These are phyloP conservation scores for Fusarium torreyae DNA, from an alignment of 2,329 filamentous ascomycete genomes.

Conservation along the genomic window DNA sequence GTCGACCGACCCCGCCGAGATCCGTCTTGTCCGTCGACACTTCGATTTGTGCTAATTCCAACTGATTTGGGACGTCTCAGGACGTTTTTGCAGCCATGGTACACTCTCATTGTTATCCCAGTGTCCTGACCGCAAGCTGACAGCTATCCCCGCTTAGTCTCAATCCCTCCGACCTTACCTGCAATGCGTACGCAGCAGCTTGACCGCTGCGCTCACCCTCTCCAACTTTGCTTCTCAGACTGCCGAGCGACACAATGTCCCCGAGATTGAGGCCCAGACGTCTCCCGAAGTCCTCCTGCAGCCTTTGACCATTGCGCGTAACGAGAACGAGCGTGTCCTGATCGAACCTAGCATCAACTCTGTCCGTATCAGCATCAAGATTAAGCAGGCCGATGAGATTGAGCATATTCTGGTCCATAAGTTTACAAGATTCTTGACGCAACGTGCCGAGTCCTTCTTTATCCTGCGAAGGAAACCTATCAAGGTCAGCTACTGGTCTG, in stretches of 20 bases:
- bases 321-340: constrained; percentile 96
- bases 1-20: constrained; percentile 48
- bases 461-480: constrained; percentile 95
- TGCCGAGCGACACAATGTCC: constrained; percentile 97
- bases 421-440: constrained; percentile 94
- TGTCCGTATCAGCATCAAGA: constrained; percentile 96
- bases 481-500: constrained; percentile 72
- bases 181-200: constrained; percentile 93
- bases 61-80: constrained; percentile 20
- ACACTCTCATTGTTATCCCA: constrained; percentile 8
- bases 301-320: constrained; percentile 89
- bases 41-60: constrained; percentile 26
- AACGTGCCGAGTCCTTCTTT: constrained; percentile 90
- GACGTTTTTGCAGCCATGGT: constrained; percentile 41
- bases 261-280: constrained; percentile 93
- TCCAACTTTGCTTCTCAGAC: constrained; percentile 98
- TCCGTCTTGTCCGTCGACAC: constrained; percentile 33
- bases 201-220: constrained; percentile 88
- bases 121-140: constrained; percentile 33
- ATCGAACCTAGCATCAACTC: constrained; percentile 98
- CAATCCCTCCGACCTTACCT: constrained; percentile 98
- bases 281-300: constrained; percentile 96
- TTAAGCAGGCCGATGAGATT: constrained; percentile 99
- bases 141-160: constrained; percentile 69
- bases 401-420: constrained; percentile 98